Evolutionary conservation across 2,329 filamentous ascomycete species (phyloP), one percentile per base, ranked within the genome.

Genomic region (Chrysoporthe cubensis): DNA sequence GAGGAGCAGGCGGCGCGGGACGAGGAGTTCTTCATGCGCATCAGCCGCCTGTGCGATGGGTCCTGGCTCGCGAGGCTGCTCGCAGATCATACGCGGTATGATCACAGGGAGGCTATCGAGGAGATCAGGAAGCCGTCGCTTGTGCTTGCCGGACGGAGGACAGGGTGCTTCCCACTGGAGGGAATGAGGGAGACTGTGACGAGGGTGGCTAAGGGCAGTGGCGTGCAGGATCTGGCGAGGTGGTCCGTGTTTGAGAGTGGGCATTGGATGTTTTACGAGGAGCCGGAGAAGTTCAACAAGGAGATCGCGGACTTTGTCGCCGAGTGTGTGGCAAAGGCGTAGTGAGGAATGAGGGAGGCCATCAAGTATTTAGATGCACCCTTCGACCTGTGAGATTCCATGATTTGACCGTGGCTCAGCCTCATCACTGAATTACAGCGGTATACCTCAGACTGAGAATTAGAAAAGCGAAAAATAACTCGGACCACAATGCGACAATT

Each of bases 251-350:
- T 77, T 59, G 76, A 79, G 3, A 73, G 76, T 3, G 79, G 79
- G 0, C 79, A 81, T 63, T 81, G 79, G 79, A 52, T 80, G 66
- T 81, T 81, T 58, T 81, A 77, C 40, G 79, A 81, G 73, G 75
- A 80, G 68, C 75, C 78, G 0, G 77, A 77, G 40, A 70, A 73
- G 68, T 81, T 80, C 63, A 79, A 80, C 64, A 63, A 44, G 54
- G 77, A 78, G 69, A 69, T 81, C 37, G 34, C 74, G 13, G 70
- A 68, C n/a, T 79, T 79, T 68, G 75, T 74, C n/a, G 64, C 40
- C 21, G 48, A 64, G 37, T 68, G 66, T 44, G 42, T 59, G 62
- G 59, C 26, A 3, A 11, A 16, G 42, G 9, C 21, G 26, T 16
- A 61, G 43, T 61, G 43, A 18, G 58, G 26, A 21, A 43, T 18